Base-by-base conservation (phyloP, 2,329 filamentous ascomycete species). In the Plectosphaerella plurivora region DNA sequence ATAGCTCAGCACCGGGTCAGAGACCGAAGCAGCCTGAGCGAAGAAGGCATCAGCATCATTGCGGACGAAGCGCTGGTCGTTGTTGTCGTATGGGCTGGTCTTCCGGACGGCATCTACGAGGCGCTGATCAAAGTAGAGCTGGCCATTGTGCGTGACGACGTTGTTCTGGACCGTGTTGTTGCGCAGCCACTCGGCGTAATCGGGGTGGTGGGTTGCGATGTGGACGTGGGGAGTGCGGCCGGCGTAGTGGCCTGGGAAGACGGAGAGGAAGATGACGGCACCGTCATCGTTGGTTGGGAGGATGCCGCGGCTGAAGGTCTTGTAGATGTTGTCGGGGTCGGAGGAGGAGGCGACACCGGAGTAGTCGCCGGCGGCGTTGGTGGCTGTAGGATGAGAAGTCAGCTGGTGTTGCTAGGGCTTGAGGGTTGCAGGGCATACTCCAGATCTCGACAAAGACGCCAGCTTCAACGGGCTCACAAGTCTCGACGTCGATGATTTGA, bases 401-500 rank as follows among this genome's bases (percentile, higher is more conserved):
- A 4, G 37, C 37, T 25, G 16, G 14, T 18, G 5, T 25, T 12
- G 44, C 44, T n/a, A 12, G 37, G 15, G 37, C 4, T 7, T 10
- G 10, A 25, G 16, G 16, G 18, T 18, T 3, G 12, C 8, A 9
- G 41, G 41, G 24, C 51, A 45, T 45, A 53, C 53, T 51, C 53
- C 53, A 53, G 28, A 53, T 28, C 37, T 55, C 51, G 12, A 53
- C 49, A 16, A 42, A 55, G 12, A 51, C 18, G 16, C 52, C 24
- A 8, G 28, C 28, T 6, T 39, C 48, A 4, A 53, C 51, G 4
- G 51, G 51, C 41, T 55, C 22, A 24, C 53, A 55, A 25, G 51
- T 55, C 48, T 53, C 51, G n/a, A 46, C 53, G 45, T 55, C 53
- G 37, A 55, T 53, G 24, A 55, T 49, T 48, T 55, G 53, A 12